Evolutionary conservation across 768 basidiomycete species (phyloP), one percentile per base, ranked within the genome.

Genomic region (Xerocomus potaroensis): DNA sequence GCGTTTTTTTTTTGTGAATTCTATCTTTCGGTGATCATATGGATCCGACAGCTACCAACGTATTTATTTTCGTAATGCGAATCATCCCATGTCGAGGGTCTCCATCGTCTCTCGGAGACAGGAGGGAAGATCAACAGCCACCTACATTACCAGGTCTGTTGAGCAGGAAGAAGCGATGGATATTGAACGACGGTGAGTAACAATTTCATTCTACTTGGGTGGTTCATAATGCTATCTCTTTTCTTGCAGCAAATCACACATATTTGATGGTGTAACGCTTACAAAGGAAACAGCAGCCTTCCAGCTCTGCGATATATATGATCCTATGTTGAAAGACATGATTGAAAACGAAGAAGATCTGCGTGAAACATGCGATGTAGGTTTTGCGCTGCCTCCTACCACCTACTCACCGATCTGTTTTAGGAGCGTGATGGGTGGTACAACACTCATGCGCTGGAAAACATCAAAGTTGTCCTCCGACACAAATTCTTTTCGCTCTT

Each of bases 381-480:
- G 87, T 72, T 6, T 8, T 24, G 15, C 21, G 1, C 30, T 26
- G 11, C n/a, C n/a, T 21, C 8, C 29, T n/a, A 9, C 15, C 32
- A 19, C n/a, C 19, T 8, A 32, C 27, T 41, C 16, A 38, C 33
- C 56, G 23, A 47, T 12, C 21, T 37, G 30, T 43, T 29, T 24
- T 48, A 87, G 85, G 84, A 88, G 70, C 81, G 84, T 39, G 87
- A 91, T 57, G 94, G 94, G 2, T 97, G 93, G 93, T 96, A 86
- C 60, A 81, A 80, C 4, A 71, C 78, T 0, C 79, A 83, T 51
- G 78, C 84, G 4, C 74, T 93, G 48, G 87, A 91, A 53, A 79
- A 81, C 47, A 93, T 97, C 66, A 92, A 91, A 64, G 78, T 77
- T 4, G 77, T 96, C 48, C 72, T 94, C 14, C 78, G 91, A 24